phyloP scores from a whole-genome alignment of 176 grass and related monocot species.

The Triticum timopheevii region DNA sequence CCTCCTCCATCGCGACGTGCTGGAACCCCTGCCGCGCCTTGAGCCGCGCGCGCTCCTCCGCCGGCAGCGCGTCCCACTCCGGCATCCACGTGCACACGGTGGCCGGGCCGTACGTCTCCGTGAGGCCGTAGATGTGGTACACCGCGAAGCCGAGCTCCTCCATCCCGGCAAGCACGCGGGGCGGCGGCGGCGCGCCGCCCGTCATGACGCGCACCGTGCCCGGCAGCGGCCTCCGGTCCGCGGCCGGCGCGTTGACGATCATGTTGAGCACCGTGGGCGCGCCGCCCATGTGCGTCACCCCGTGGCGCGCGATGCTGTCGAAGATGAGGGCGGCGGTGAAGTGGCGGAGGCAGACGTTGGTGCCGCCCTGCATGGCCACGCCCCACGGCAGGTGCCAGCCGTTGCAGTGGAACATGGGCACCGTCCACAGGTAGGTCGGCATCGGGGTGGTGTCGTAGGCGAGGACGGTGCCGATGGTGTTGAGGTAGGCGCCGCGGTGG shows the following conservation, averaged over 20 bases:
- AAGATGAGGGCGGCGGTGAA: constrained; percentile 53
- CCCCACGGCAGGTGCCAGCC: constrained; percentile 74
- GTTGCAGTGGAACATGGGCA: constrained; percentile 91
- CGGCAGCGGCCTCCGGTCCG: constrained; percentile 17
- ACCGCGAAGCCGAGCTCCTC: constrained; percentile 69
- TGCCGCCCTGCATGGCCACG: constrained; percentile 66
- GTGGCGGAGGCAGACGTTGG: constrained; percentile 58
- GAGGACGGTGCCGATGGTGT: constrained; percentile 41
- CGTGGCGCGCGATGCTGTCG: constrained; percentile 26
- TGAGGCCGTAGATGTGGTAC: constrained; percentile 74
- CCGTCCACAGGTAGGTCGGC: constrained; percentile 70
- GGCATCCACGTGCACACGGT: constrained; percentile 68
- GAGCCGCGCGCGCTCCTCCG: constrained; percentile 50
- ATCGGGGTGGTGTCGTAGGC: constrained; percentile 38
- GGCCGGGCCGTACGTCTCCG: constrained; percentile 71
- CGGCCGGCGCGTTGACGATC: constrained; percentile 47
- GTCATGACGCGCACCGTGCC: constrained; percentile 48
- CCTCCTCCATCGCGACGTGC: constrained; percentile 50
- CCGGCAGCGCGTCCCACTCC: constrained; percentile 65
- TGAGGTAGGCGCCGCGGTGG: constrained; percentile 70
- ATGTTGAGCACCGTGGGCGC: constrained; percentile 69
- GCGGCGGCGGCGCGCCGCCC: constrained; percentile 62
- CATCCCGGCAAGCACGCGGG: constrained; percentile 50
- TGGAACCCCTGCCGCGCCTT: constrained; percentile 75
- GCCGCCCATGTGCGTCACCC: constrained; percentile 67